Percentiles rank a stretch among this genome's conserved stretches.
These are phyloP conservation scores for Podospora tetraspora DNA, from an alignment of 495 filamentous ascomycete species.

Conservation along the genomic window DNA sequence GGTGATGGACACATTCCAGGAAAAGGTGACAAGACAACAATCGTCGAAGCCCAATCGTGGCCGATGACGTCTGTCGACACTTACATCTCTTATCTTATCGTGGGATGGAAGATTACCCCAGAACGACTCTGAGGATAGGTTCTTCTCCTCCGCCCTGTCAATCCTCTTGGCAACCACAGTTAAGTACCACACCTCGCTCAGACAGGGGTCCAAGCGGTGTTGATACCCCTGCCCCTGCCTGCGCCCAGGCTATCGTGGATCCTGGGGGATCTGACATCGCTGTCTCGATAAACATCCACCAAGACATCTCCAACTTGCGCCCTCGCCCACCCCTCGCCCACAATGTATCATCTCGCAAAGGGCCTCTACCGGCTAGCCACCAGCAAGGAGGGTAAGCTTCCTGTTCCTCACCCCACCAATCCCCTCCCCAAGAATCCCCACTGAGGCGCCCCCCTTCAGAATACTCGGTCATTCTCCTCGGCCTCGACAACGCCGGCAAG, in stretches of 20 bases:
- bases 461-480: conserved; percentile 95
- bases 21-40: not conserved
- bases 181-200: no score
- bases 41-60: not conserved
- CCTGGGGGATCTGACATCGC: not conserved
- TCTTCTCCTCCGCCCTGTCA: not conserved
- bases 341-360: conserved; percentile 96
- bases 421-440: conserved; percentile 5
- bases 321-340: conserved; percentile 13
- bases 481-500: conserved; percentile 97
- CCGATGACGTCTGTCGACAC: not conserved
- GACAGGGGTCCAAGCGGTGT: not conserved
- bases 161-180: not conserved
- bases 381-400: conserved; percentile 76
- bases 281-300: not conserved
- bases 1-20: not conserved
- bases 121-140: not conserved
- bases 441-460: conserved; percentile 46
- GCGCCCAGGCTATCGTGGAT: not conserved
- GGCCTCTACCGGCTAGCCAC: conserved; percentile 90
- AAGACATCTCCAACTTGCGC: not conserved
- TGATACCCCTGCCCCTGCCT: not conserved
- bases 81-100: not conserved
- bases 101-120: not conserved
- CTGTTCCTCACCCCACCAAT: not conserved